Percentiles rank a stretch among this genome's conserved stretches.
Conservation (phyloP, 352 stramenopile genomes). For the Blastocystis sp. region DNA sequence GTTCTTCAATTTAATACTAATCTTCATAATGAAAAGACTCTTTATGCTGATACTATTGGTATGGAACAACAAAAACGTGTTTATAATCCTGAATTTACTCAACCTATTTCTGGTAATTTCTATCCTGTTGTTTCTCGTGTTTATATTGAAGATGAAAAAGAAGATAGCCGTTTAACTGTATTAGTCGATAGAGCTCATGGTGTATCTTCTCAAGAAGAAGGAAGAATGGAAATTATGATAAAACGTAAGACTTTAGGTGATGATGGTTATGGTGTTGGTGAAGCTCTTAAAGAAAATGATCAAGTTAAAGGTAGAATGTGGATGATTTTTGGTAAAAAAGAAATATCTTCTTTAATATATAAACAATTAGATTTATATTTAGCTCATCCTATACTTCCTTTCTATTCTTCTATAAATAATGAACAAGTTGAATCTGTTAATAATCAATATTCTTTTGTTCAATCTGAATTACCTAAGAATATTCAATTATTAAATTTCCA, state of each 20-base stretch:
- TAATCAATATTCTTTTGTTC: slow-evolving; percentile 41
- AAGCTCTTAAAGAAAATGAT: slow-evolving; percentile 65
- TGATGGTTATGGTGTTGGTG: slow-evolving; percentile 70
- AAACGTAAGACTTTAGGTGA: slow-evolving; percentile 72
- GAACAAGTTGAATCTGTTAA: not conserved
- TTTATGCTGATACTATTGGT: slow-evolving; percentile 42
- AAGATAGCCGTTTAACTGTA: slow-evolving; percentile 53
- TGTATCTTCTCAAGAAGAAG: slow-evolving; percentile 63
- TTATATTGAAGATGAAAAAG: slow-evolving; percentile 67
- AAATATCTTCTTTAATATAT: slow-evolving; percentile 41
- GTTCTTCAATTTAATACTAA: slow-evolving; percentile 64
- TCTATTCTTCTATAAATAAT: not conserved
- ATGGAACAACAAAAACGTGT: slow-evolving; percentile 39
- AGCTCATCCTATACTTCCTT: slow-evolving; percentile 31
- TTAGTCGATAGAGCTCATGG: slow-evolving; percentile 73
- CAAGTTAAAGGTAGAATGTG: slow-evolving; percentile 44
- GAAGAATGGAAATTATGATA: slow-evolving; percentile 87
- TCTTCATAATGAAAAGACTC: slow-evolving; percentile 17
- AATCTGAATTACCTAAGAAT: slow-evolving; percentile 58
- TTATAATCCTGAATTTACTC: slow-evolving; percentile 40
- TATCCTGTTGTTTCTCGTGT: slow-evolving; percentile 79
- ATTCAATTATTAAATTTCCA: slow-evolving; percentile 71
- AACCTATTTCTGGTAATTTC: slow-evolving; percentile 77
- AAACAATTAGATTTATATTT: slow-evolving; percentile 20
- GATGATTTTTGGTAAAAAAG: slow-evolving; percentile 41